Conservation (phyloP, 176 grass and related monocot genomes). For the Zizania latifolia region DNA sequence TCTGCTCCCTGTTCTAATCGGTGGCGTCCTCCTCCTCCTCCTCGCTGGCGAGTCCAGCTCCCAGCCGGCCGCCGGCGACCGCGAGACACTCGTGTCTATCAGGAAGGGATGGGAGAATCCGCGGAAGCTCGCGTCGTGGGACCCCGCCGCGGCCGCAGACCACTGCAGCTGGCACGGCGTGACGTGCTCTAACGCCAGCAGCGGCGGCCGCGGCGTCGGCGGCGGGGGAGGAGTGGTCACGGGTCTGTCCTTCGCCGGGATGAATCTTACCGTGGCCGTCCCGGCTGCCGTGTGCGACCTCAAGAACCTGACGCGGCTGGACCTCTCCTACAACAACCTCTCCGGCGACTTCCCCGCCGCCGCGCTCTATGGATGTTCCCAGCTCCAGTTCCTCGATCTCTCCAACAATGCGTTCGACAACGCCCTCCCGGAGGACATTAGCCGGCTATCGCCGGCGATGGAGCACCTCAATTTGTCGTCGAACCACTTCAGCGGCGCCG, state of each 20-base stretch:
- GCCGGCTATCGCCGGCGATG: slow-evolving; percentile 15
- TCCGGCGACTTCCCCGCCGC: slow-evolving; percentile 41
- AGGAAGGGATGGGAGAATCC: slow-evolving; percentile 36
- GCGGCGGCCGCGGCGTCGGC: neutral
- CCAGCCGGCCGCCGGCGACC: neutral
- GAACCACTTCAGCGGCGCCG: slow-evolving; percentile 42
- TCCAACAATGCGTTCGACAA: slow-evolving; percentile 55
- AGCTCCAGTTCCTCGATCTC: slow-evolving; percentile 44
- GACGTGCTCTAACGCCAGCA: neutral
- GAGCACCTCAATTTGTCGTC: slow-evolving; percentile 41
- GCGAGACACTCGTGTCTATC: slow-evolving; percentile 34
- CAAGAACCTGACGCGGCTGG: slow-evolving; percentile 40
- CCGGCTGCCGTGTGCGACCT: slow-evolving; percentile 46
- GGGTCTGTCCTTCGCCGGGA: neutral
- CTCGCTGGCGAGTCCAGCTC: slow-evolving; percentile 3
- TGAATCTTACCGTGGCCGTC: slow-evolving; percentile 20
- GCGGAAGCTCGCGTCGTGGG: slow-evolving; percentile 47
- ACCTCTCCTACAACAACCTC: slow-evolving; percentile 59
- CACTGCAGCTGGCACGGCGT: slow-evolving; percentile 56
- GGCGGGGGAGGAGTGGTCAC: slow-evolving; percentile 14
- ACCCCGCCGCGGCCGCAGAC: slow-evolving; percentile 16
- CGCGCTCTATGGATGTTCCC: slow-evolving; percentile 43
- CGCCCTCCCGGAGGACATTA: slow-evolving; percentile 35
- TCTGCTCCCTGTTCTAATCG: neutral
- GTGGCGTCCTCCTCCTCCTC: slow-evolving; percentile 15